These are phyloP conservation scores for Venturiaceae sp. DNA, from an alignment of 2,329 filamentous ascomycete genomes.

Conservation along the genomic window DNA sequence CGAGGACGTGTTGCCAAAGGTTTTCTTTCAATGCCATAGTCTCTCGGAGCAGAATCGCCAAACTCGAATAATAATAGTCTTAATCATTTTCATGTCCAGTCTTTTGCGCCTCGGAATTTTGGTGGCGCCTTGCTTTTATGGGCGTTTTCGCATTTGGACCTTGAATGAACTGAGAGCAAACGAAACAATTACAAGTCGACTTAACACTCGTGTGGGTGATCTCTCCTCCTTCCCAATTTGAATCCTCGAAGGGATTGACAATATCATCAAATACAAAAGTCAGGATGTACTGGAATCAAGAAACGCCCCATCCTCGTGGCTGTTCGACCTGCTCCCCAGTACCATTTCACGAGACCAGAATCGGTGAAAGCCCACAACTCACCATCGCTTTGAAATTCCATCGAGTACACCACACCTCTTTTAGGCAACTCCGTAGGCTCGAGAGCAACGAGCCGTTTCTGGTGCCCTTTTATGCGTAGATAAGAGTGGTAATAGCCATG, in stretches of 20 bases:
- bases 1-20: too few relatives aligned
- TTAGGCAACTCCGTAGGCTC: constrained; percentile 2
- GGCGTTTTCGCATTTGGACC: too few relatives aligned
- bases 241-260: background rate
- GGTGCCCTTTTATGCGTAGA: background rate
- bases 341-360: constrained; percentile 7
- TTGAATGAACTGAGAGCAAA: background rate
- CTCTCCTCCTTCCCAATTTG: background rate
- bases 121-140: too few relatives aligned
- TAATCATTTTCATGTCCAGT: too few relatives aligned
- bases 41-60: too few relatives aligned
- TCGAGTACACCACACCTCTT: constrained; percentile 3
- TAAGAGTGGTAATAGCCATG: constrained; percentile 7
- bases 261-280: background rate
- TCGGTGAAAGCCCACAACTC: constrained; percentile 7
- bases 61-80: too few relatives aligned
- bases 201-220: too few relatives aligned
- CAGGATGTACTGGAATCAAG: background rate
- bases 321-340: constrained; percentile 2
- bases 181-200: background rate
- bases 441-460: constrained; percentile 6
- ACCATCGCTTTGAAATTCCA: constrained; percentile 2
- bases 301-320: background rate
- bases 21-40: too few relatives aligned
- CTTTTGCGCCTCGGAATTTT: too few relatives aligned